A percentile compares a stretch with the other conserved stretches of the same genome.
Evolutionary conservation across 2,329 filamentous ascomycete species (phyloP).

Genomic region (Teratosphaeria gauchensis): DNA sequence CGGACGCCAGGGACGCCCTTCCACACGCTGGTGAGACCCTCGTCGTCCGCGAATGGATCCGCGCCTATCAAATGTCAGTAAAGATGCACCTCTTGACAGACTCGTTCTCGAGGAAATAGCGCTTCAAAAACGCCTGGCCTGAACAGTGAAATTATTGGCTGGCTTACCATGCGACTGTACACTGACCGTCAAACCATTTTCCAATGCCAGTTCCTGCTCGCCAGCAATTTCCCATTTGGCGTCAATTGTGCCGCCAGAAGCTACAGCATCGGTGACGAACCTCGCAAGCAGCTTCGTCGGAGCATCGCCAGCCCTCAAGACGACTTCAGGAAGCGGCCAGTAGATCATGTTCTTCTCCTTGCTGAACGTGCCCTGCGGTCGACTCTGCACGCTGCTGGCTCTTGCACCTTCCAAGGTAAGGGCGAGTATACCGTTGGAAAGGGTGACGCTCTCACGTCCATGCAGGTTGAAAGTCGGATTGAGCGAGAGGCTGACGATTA

Average conservation of each 20-base stretch:
- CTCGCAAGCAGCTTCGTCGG: constrained; percentile 73
- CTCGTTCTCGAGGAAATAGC: no score
- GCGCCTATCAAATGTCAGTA: constrained; percentile 22
- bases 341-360: constrained; percentile 69
- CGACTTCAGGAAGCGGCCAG: constrained; percentile 72
- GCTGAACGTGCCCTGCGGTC: constrained; percentile 68
- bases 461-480: constrained; percentile 58
- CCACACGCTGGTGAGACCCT: constrained; percentile 44
- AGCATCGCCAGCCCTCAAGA: constrained; percentile 45
- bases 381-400: constrained; percentile 61
- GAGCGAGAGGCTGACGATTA: constrained; percentile 73
- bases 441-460: constrained; percentile 37
- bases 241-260: constrained; percentile 68
- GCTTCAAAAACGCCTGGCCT: no score
- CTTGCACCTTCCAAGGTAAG: constrained; percentile 50
- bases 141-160: constrained; percentile 23
- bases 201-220: constrained; percentile 38
- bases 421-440: constrained; percentile 66
- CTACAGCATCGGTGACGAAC: constrained; percentile 62
- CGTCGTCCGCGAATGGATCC: constrained; percentile 64
- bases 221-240: constrained; percentile 65
- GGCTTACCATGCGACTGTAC: constrained; percentile 32
- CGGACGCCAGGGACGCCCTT: constrained; percentile 54
- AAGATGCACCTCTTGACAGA: neutral
- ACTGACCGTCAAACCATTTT: constrained; percentile 54